Base-by-base conservation (phyloP, 768 basidiomycete species). In the Suillus sp. region DNA sequence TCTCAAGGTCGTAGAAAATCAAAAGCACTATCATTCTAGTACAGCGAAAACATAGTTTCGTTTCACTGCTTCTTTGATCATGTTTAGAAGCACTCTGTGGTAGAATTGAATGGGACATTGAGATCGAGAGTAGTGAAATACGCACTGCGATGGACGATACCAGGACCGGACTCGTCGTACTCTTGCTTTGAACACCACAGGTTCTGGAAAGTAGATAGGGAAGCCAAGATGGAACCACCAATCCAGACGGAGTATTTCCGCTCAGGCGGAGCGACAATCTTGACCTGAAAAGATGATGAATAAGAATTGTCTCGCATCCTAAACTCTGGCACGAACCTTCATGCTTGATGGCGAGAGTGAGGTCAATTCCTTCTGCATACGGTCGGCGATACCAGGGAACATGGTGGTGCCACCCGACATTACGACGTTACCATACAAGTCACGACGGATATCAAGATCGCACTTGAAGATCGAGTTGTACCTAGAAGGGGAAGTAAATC, bases 241-340 rank as follows among this genome's bases (percentile, higher is more conserved):
- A 95, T 95, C 92, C 95, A 97, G 78, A 96, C 95, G 61, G 92
- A 94, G 85, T 95, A 95, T 77, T 93, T 96, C 70, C 94, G 83
- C 83, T 96, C 94, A 61, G 94, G 93, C 58, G 95, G 94, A 64
- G 94, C 92, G 64, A 93, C 90, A 62, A 95, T 93, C 87, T 93
- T 95, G 80, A 95, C 90, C 84, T 86, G 64, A 43, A 42, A 13
- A 50, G 35, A 60, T 62, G 18, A 70, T 55, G 55, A 58, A 40
- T 59, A 16, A 27, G 13, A 16, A 47, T 30, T 32, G 38, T 32
- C 38, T 22, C 0, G n/a, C 18, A 30, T 48, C 5, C 6, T 7
- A 30, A n/a, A 40, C 51, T 43, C 8, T 16, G 10, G 22, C 32
- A 74, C 81, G 35, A 42, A 81, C 84, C 87, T 95, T 96, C 91